Base-by-base conservation (phyloP, 768 basidiomycete species). In the Termitomyces sp. region DNA sequence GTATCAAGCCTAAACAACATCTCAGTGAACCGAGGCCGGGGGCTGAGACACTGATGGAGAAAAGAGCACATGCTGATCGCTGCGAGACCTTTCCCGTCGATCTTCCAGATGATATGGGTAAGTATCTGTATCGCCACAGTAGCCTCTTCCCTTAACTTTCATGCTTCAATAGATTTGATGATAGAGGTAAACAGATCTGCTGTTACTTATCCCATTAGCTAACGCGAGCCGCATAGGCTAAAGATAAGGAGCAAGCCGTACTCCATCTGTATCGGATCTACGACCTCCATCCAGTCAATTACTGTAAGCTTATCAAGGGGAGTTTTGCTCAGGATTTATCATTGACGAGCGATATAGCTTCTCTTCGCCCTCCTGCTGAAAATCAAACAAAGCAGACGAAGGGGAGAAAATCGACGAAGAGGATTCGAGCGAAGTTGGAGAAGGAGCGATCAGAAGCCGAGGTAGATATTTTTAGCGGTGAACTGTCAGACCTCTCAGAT, bases 221-320 rank as follows among this genome's bases (percentile, higher is more conserved):
- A 9, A 52, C 42, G 15, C 4, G 23, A 22, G 18, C n/a, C n/a
- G n/a, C 3, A 18, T 33, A 78, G 76, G 91, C 91, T 3, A 92
- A 94, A 67, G 91, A 90, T 68, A 91, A 94, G 71, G 94, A 96
- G 67, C 94, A 95, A 66, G 94, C 94, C 1, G 94, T 97, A 5
- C 79, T 97, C 53, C 84, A 95, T 57, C 64, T 96, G 42, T 85
- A 91, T 65, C 68, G 92, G 54, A 85, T 89, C 29, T 96, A 97
- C 62, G 76, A 73, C 43, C 67, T 95, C 4, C 72, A 84, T 40
- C 79, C 84, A 15, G 86, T 91, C 22, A 80, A 77, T 9, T 70
- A 84, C 57, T 84, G 81, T 81, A 53, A 49, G 72, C 67, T 59
- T 39, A 62, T 63, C 41, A 43, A 20, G 32, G 41, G 12, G 12